These are phyloP conservation scores for Escallonia rubra DNA, from an alignment of 129 eudicot genomes.

Conservation along the genomic window DNA sequence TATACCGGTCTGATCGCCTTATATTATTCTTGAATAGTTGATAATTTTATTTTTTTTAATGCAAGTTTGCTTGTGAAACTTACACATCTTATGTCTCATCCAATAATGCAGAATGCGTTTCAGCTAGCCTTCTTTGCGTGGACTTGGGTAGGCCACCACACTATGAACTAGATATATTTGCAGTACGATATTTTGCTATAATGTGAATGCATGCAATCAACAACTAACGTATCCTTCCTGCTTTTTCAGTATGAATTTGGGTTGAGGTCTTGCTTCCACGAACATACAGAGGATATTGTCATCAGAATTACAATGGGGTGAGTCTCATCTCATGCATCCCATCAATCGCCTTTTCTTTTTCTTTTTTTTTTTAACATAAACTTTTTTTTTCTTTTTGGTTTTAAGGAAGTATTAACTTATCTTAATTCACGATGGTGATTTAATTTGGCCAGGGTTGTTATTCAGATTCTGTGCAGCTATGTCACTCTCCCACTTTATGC, in stretches of 20 bases:
- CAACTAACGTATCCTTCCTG: background rate
- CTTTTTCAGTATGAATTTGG: slow-evolving; percentile 55
- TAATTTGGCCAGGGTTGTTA: slow-evolving; percentile 26
- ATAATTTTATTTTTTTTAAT: background rate
- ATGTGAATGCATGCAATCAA: too few relatives aligned
- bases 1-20: too few relatives aligned
- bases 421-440: background rate
- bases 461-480: slow-evolving; percentile 62
- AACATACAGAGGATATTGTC: slow-evolving; percentile 35
- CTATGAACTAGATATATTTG: background rate
- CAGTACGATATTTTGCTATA: too few relatives aligned
- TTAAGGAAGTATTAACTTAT: background rate
- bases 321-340: background rate
- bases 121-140: slow-evolving; percentile 61
- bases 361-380: background rate
- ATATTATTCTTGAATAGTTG: background rate
- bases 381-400: background rate
- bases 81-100: too few relatives aligned
- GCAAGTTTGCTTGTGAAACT: too few relatives aligned
- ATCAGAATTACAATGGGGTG: slow-evolving; percentile 56
- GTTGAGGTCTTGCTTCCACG: slow-evolving; percentile 60
- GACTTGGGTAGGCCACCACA: slow-evolving; percentile 43
- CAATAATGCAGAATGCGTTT: slow-evolving; percentile 52
- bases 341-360: background rate
- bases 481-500: slow-evolving; percentile 75